phyloP scores from a whole-genome alignment of 2,329 filamentous ascomycete genomes.

The Capronia epimyces region DNA sequence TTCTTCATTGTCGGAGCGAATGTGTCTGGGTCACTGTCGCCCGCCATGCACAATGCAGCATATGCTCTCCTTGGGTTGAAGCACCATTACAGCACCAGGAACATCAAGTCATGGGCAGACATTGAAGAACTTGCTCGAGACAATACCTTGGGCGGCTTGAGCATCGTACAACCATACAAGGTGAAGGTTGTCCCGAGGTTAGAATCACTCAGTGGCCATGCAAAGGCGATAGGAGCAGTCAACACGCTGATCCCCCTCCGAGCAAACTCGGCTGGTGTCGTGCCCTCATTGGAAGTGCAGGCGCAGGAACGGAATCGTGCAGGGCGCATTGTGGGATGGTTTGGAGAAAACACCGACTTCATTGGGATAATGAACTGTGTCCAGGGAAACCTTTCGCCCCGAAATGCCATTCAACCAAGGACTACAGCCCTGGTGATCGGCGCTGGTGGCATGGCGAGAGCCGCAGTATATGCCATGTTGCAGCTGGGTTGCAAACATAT shows the following conservation, averaged over 20 bases:
- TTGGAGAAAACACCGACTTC: constrained; percentile 44
- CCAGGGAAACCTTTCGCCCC: constrained; percentile 39
- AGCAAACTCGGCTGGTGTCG: constrained; percentile 34
- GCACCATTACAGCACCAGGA: constrained; percentile 39
- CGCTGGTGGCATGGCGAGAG: constrained; percentile 70
- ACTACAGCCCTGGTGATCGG: constrained; percentile 53
- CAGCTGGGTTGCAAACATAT: constrained; percentile 72
- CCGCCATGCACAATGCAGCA: constrained; percentile 42
- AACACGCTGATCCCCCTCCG: constrained; percentile 44
- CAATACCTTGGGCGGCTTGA: constrained; percentile 39
- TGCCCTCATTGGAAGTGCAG: constrained; percentile 38
- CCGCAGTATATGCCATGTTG: constrained; percentile 71
- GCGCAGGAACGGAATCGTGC: constrained; percentile 41
- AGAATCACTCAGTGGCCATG: constrained; percentile 38
- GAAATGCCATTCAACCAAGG: constrained; percentile 50
- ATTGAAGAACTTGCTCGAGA: constrained; percentile 37
- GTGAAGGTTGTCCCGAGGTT: constrained; percentile 38
- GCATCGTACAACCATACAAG: constrained; percentile 42
- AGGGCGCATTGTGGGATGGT: constrained; percentile 39
- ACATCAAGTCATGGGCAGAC: constrained; percentile 35
- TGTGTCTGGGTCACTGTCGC: constrained; percentile 41
- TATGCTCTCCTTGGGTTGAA: constrained; percentile 38
- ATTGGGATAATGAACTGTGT: constrained; percentile 41
- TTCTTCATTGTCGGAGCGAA: constrained; percentile 42
- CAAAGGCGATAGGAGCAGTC: constrained; percentile 43